Evolutionary conservation across 805 yeast genomes (phyloP), one percentile per base, ranked within the genome.

Genomic region (Cyberlindnera xishuangbannaensis): DNA sequence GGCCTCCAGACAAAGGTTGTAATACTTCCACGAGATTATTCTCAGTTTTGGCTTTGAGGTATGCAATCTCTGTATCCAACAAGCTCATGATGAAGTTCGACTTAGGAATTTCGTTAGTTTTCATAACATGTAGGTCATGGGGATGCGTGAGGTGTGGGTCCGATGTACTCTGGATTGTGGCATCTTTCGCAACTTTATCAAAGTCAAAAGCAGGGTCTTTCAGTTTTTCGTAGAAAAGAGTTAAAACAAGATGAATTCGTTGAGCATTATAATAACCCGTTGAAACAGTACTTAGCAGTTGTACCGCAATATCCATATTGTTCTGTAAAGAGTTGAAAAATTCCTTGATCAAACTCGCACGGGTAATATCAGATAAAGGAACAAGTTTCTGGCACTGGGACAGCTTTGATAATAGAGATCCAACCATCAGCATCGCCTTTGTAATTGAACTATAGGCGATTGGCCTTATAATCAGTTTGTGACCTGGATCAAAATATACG

Each of bases 381-480:
- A 41, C 35, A 6, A 39, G 27, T 15, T 37, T 28, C 18, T 41
- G 41, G n/a, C 48, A 40, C 18, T 52, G 57, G 1, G 40, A 19
- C 10, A 47, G 13, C 34, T 47, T 44, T 3, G 46, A 30, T 13
- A 27, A 23, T 2, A 43, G 4, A 0, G 42, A 30, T 3, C 33
- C 25, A 7, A 41, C 23, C 18, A 43, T 33, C 14, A 50, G 15
- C 6, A 40, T 20, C 3, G 50, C 33, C 23, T 34, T 47, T 2
- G 33, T 27, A 2, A 45, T 23, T 1, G 50, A 40, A 15, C 12
- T 26, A n/a, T 31, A 34, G 0, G 48, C 41, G 6, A 34, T 11
- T 15, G 78, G 75, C 34, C 63, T 70, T 20, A 73, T 31, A 8
- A 64, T 47, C 30, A 61, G 53, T 28, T 62, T 70, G 3, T 66